A percentile compares a stretch with the other conserved stretches of the same genome.
Conservation (phyloP, 2,329 filamentous ascomycete species). For the Colletotrichum agaves region DNA sequence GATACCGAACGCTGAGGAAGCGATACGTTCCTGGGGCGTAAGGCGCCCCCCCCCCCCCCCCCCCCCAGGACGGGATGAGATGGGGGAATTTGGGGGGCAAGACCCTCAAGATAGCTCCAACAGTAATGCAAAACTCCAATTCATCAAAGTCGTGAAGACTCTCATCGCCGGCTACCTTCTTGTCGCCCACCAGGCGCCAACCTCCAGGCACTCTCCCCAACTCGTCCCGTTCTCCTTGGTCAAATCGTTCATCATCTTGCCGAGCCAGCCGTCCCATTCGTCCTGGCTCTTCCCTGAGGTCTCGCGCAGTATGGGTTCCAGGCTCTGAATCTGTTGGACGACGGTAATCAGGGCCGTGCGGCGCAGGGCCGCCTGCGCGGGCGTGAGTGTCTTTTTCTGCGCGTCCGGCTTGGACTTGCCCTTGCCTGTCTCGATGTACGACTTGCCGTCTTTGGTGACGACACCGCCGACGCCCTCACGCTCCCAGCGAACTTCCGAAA, state of each 20-base stretch:
- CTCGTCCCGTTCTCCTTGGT: slow-evolving; percentile 81
- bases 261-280: slow-evolving; percentile 92
- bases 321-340: slow-evolving; percentile 83
- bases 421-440: slow-evolving; percentile 66
- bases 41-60: neutral
- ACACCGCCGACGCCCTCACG: slow-evolving; percentile 75
- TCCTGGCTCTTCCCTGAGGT: slow-evolving; percentile 87
- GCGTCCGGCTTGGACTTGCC: slow-evolving; percentile 48
- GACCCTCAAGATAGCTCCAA: neutral
- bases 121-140: slow-evolving; percentile 32
- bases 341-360: slow-evolving; percentile 84
- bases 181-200: slow-evolving; percentile 89
- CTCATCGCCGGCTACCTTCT: slow-evolving; percentile 61
- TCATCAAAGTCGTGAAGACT: slow-evolving; percentile 2
- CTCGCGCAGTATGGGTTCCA: slow-evolving; percentile 85
- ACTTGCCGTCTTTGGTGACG: slow-evolving; percentile 69
- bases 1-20: slow-evolving; percentile 86
- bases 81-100: neutral
- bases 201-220: slow-evolving; percentile 86
- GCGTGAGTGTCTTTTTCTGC: slow-evolving; percentile 65
- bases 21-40: slow-evolving; percentile 66
- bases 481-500: slow-evolving; percentile 89
- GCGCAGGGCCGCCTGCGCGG: slow-evolving; percentile 78
- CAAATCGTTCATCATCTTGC: slow-evolving; percentile 86
- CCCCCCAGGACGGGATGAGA: no score